phyloP scores from a whole-genome alignment of 192 early-diverging fungal species.

The Podila clonocystis region DNA sequence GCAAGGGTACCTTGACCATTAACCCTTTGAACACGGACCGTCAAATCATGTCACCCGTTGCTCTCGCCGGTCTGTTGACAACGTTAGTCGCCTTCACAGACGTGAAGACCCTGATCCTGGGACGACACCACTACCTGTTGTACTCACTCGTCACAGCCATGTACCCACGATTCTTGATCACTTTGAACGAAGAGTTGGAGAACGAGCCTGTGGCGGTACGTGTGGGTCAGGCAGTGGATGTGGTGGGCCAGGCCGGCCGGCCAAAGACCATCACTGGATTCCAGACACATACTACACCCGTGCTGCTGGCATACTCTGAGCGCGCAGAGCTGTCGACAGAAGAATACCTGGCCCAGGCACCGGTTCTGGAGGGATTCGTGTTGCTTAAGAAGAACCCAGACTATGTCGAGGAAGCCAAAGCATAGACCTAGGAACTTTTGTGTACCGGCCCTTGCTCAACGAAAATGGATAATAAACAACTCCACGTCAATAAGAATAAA shows the following conservation, averaged over 20 bases:
- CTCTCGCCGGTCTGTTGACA: constrained; percentile 86
- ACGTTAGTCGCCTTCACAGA: constrained; percentile 93
- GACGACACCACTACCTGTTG: constrained; percentile 91
- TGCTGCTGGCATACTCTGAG: constrained; percentile 95
- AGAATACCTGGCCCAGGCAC: constrained; percentile 89
- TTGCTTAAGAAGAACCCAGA: constrained; percentile 95
- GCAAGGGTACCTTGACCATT: constrained; percentile 97
- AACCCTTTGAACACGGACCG: constrained; percentile 97
- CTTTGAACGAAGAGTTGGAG: constrained; percentile 92
- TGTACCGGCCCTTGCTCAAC: too few species aligned
- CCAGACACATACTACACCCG: constrained; percentile 98
- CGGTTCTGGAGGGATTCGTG: constrained; percentile 95
- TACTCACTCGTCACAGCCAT: constrained; percentile 94
- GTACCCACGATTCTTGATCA: constrained; percentile 99
- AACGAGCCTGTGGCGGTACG: constrained; percentile 87
- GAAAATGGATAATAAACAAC: too few species aligned
- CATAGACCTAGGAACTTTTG: constrained; percentile 23
- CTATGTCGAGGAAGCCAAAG: constrained; percentile 76
- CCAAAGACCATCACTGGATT: constrained; percentile 99
- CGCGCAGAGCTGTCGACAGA: constrained; percentile 98
- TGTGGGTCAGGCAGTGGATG: constrained; percentile 99
- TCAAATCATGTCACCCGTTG: constrained; percentile 89
- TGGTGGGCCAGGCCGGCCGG: constrained; percentile 96
- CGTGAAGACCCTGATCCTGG: constrained; percentile 90
- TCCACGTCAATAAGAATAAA: too few species aligned